Evolutionary conservation across 148 eudicot genomes (phyloP).

Genomic region (Linanthus parryae): DNA sequence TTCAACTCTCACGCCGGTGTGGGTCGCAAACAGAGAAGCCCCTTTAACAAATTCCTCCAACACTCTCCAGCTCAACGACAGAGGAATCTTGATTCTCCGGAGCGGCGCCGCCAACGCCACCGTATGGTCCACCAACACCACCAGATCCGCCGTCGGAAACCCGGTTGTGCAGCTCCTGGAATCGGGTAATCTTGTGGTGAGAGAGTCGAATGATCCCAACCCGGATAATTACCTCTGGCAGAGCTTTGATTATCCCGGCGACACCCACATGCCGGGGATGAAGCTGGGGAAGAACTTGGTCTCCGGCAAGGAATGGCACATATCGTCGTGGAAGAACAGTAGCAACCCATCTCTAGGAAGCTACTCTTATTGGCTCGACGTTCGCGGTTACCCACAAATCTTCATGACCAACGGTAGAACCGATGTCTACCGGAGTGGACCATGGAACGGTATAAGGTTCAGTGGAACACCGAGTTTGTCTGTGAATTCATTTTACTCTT

Average conservation of each 20-base stretch:
- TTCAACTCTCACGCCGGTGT: neutral
- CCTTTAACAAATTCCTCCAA: constrained; percentile 2
- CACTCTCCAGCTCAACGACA: neutral
- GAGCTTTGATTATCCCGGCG: constrained; percentile 28
- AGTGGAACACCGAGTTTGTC: constrained; percentile 2
- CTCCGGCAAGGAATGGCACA: constrained; percentile 3
- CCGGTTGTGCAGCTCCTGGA: constrained; percentile 26
- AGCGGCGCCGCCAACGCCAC: neutral
- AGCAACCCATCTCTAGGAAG: constrained; percentile 7
- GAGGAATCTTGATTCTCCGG: constrained; percentile 4
- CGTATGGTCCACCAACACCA: constrained; percentile 13
- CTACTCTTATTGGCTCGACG: constrained; percentile 4
- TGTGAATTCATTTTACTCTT: neutral
- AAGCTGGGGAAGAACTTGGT: constrained; percentile 19
- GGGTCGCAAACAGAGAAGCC: constrained; percentile 14
- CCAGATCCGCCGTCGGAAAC: constrained; percentile 1
- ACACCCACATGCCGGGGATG: constrained; percentile 28
- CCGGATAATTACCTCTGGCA: constrained; percentile 24
- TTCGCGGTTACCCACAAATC: constrained; percentile 6
- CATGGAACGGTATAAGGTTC: constrained; percentile 14
- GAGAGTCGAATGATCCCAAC: constrained; percentile 5
- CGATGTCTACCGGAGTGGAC: neutral
- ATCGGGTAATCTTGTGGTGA: constrained; percentile 30
- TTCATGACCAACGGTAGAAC: neutral
- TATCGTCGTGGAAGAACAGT: constrained; percentile 11